These are phyloP conservation scores for Boletus insuetus DNA, from an alignment of 768 basidiomycete genomes.

Conservation along the genomic window DNA sequence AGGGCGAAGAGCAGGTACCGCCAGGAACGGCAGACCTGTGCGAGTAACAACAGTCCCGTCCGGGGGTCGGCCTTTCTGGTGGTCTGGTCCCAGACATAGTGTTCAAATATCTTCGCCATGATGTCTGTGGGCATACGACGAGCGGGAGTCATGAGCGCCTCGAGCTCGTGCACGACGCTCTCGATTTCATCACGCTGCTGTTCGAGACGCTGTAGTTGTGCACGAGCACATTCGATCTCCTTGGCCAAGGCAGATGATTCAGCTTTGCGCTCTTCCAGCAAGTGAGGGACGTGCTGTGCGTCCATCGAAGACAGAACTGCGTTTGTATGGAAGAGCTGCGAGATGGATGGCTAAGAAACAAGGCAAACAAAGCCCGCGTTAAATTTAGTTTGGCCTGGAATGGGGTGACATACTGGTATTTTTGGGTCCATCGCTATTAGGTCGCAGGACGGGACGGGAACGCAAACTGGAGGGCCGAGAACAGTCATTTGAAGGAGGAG, in stretches of 20 bases:
- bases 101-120: conserved; percentile 27
- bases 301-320: conserved; percentile 26
- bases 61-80: conserved; percentile 10
- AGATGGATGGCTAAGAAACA: conserved; percentile 22
- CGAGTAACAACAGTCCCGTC: conserved; percentile 24
- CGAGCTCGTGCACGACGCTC: conserved; percentile 22
- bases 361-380: background rate
- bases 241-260: conserved; percentile 13
- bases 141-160: conserved; percentile 28
- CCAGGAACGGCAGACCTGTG: conserved; percentile 32
- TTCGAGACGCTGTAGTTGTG: conserved; percentile 19
- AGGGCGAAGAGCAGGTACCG: conserved; percentile 29
- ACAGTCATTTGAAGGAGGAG: conserved; percentile 1
- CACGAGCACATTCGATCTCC: conserved; percentile 24
- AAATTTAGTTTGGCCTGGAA: background rate
- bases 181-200: conserved; percentile 3
- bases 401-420: conserved; percentile 22
- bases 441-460: background rate
- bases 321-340: conserved; percentile 29
- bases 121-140: conserved; percentile 33
- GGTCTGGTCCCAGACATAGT: conserved; percentile 15
- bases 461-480: background rate
- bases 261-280: conserved; percentile 18
- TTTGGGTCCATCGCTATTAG: conserved; percentile 10
- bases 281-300: conserved; percentile 7